phyloP scores from a whole-genome alignment of 106 monocot genomes.

The Vanilla planifolia region DNA sequence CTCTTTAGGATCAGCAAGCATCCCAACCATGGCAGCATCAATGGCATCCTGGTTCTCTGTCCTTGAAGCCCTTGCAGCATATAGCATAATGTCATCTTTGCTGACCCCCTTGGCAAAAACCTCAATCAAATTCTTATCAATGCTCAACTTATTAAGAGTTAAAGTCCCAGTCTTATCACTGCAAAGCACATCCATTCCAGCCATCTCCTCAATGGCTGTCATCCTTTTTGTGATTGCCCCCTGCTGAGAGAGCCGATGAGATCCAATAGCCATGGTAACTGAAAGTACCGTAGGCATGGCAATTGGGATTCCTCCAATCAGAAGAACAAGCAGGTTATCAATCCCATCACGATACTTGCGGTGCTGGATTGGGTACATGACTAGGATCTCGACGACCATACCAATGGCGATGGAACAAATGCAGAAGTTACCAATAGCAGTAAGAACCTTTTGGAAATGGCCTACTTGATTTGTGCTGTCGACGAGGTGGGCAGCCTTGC shows the following conservation, averaged over 20 bases:
- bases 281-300: slow-evolving; percentile 98
- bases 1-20: slow-evolving; percentile 99
- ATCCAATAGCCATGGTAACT: slow-evolving; percentile 98
- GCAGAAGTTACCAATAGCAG: slow-evolving; percentile 97
- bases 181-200: slow-evolving; percentile 98
- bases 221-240: slow-evolving; percentile 98
- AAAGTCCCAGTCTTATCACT: slow-evolving; percentile 95
- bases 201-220: slow-evolving; percentile 99
- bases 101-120: slow-evolving; percentile 82
- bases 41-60: slow-evolving; percentile 96
- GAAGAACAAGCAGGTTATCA: slow-evolving; percentile 88
- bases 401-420: slow-evolving; percentile 93
- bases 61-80: slow-evolving; percentile 88
- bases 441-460: slow-evolving; percentile 94
- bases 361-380: slow-evolving; percentile 93
- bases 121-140: slow-evolving; percentile 83
- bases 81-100: slow-evolving; percentile 72
- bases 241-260: slow-evolving; percentile 92
- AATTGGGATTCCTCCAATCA: slow-evolving; percentile 97
- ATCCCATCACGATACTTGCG: slow-evolving; percentile 78
- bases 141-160: slow-evolving; percentile 91
- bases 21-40: slow-evolving; percentile 93
- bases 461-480: slow-evolving; percentile 97
- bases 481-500: slow-evolving; percentile 95
- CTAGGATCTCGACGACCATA: slow-evolving; percentile 79